Evolutionary conservation across 768 basidiomycete species (phyloP).

Genomic region (Porpolomopsis calyptriformis): DNA sequence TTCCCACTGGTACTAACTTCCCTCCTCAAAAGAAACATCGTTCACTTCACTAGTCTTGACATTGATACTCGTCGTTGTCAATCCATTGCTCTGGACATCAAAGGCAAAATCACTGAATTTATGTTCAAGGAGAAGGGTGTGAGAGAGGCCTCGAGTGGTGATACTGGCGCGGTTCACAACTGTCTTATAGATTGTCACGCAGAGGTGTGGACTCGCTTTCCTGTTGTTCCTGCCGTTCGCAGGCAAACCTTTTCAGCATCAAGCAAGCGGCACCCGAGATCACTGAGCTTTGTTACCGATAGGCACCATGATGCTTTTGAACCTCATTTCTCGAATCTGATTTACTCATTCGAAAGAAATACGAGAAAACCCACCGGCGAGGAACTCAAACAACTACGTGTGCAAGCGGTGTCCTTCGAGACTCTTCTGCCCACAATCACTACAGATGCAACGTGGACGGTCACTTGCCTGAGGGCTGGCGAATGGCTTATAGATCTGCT

Average conservation of each 20-base stretch:
- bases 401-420: slow-evolving; percentile 23
- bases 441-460: slow-evolving; percentile 18
- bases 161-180: slow-evolving; percentile 30
- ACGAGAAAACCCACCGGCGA: slow-evolving; percentile 44
- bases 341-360: slow-evolving; percentile 34
- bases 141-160: slow-evolving; percentile 11
- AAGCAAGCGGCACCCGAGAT: slow-evolving; percentile 20
- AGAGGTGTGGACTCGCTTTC: slow-evolving; percentile 53
- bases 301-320: slow-evolving; percentile 24
- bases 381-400: slow-evolving; percentile 26
- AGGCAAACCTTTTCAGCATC: slow-evolving; percentile 31
- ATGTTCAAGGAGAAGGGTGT: slow-evolving; percentile 37
- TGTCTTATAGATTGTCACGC: slow-evolving; percentile 42
- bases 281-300: slow-evolving; percentile 36
- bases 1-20: slow-evolving; percentile 31
- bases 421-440: slow-evolving; percentile 16
- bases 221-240: slow-evolving; percentile 41
- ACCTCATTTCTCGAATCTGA: slow-evolving; percentile 35
- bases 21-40: slow-evolving; percentile 28
- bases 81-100: slow-evolving; percentile 44
- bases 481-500: slow-evolving; percentile 55
- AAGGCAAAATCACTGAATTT: slow-evolving; percentile 45
- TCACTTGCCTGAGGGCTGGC: slow-evolving; percentile 32
- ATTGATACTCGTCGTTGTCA: slow-evolving; percentile 18
- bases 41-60: slow-evolving; percentile 35